Percentiles rank a stretch among this genome's conserved stretches.
phyloP scores from a whole-genome alignment of 2,329 filamentous ascomycete genomes.

The Aaosphaeria pasadenensis region DNA sequence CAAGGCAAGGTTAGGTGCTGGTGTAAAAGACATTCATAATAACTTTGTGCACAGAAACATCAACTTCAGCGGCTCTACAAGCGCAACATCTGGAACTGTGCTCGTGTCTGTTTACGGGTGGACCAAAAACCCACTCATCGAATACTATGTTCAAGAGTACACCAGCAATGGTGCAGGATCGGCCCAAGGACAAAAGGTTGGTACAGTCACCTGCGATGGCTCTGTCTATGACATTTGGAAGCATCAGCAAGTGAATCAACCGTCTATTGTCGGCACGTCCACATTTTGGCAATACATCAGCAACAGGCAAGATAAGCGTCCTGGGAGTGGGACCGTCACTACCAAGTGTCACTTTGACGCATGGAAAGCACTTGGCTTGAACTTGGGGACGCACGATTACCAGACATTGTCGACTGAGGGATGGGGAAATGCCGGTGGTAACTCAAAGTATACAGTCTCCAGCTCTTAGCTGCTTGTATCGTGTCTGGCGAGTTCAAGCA shows the following conservation, averaged over 20 bases:
- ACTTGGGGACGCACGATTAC: slow-evolving; percentile 29
- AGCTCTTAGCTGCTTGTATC: too few species aligned
- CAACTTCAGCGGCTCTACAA: slow-evolving; percentile 25
- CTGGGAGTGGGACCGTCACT: slow-evolving; percentile 26
- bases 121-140: slow-evolving; percentile 50
- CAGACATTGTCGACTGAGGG: slow-evolving; percentile 54
- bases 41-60: slow-evolving; percentile 13
- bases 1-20: slow-evolving; percentile 38
- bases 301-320: slow-evolving; percentile 22
- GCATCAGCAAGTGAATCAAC: slow-evolving; percentile 37
- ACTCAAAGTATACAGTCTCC: slow-evolving; percentile 22
- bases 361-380: slow-evolving; percentile 23
- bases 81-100: slow-evolving; percentile 19
- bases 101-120: slow-evolving; percentile 52
- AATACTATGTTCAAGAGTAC: slow-evolving; percentile 58
- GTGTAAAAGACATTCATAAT: too few species aligned
- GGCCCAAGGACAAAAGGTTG: slow-evolving; percentile 24
- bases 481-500: too few species aligned
- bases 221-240: slow-evolving; percentile 30
- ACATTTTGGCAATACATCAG: slow-evolving; percentile 53
- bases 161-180: slow-evolving; percentile 50
- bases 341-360: slow-evolving; percentile 30
- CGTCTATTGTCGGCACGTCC: slow-evolving; percentile 47
- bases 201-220: slow-evolving; percentile 26
- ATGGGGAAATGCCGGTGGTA: slow-evolving; percentile 32